Percentiles rank a stretch among this genome's conserved stretches.
Conservation (phyloP, 495 filamentous ascomycete species). For the Lasiosphaeria miniovina region DNA sequence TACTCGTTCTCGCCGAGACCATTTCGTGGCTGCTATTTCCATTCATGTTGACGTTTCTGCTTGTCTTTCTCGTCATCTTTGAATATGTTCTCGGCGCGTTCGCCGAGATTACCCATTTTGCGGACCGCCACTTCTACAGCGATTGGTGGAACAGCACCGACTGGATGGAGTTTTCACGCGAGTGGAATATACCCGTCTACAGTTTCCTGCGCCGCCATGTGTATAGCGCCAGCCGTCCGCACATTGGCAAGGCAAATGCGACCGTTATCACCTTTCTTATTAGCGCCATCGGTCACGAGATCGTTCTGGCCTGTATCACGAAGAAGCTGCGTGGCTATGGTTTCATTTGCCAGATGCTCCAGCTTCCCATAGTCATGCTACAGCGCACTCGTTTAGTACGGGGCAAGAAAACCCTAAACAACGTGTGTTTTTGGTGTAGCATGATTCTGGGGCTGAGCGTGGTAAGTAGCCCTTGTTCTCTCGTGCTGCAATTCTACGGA, state of each 20-base stretch:
- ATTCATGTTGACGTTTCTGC: conserved; percentile 93
- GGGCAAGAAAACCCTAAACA: conserved; percentile 76
- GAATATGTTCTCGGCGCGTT: conserved; percentile 95
- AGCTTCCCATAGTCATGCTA: conserved; percentile 88
- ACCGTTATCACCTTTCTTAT: conserved; percentile 92
- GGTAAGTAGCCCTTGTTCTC: conserved; percentile 53
- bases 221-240: conserved; percentile 72
- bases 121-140: conserved; percentile 91
- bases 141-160: conserved; percentile 93
- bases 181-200: conserved; percentile 99
- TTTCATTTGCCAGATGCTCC: conserved; percentile 91
- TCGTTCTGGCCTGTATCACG: conserved; percentile 97
- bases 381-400: conserved; percentile 77
- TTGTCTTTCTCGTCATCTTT: conserved; percentile 96
- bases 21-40: conserved; percentile 92
- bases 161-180: conserved; percentile 94
- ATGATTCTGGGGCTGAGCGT: conserved; percentile 90
- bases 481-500: neutral
- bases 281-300: conserved; percentile 83
- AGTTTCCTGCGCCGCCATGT: conserved; percentile 94
- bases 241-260: conserved; percentile 73
- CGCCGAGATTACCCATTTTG: conserved; percentile 91
- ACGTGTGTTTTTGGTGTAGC: conserved; percentile 89
- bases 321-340: conserved; percentile 95
- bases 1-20: conserved; percentile 83